A percentile compares a stretch with the other conserved stretches of the same genome.
Conservation (phyloP, 1,139 yeast species). For the Tardiomyces blankii region DNA sequence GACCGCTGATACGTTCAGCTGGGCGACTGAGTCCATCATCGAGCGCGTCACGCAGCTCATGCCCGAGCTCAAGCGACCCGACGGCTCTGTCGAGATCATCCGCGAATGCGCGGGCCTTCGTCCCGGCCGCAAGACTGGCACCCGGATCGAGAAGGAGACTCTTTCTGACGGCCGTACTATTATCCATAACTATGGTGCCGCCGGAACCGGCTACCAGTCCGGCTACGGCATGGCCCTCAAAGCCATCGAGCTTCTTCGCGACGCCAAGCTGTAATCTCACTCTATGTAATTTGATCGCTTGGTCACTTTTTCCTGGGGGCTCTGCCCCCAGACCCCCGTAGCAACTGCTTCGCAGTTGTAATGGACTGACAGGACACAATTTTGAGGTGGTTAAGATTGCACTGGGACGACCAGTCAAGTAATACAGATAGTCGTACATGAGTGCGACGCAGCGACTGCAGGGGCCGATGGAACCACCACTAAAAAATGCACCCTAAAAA, state of each 20-base stretch:
- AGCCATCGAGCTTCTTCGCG: slow-evolving; percentile 28
- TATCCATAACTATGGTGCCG: slow-evolving; percentile 65
- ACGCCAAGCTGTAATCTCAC: not conserved
- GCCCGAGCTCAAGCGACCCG: slow-evolving; percentile 39
- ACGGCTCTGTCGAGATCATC: slow-evolving; percentile 36
- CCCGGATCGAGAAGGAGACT: slow-evolving; percentile 43
- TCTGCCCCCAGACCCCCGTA: no score
- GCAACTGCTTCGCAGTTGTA: no score
- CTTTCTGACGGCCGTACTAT: slow-evolving; percentile 27
- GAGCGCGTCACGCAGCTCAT: slow-evolving; percentile 41
- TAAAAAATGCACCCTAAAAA: no score
- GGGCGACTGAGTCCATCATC: slow-evolving; percentile 48
- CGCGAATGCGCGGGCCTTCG: slow-evolving; percentile 58
- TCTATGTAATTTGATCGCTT: no score
- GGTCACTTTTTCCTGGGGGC: no score
- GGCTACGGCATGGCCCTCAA: slow-evolving; percentile 53
- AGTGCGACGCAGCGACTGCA: no score
- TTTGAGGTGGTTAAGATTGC: no score
- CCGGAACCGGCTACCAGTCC: slow-evolving; percentile 68
- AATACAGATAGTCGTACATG: no score
- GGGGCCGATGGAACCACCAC: no score
- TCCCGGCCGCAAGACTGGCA: slow-evolving; percentile 62
- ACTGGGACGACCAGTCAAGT: no score
- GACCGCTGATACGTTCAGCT: slow-evolving; percentile 43
- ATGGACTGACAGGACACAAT: no score